Conservation (phyloP, 495 filamentous ascomycete genomes). For the Xanthoparmelia taractica region DNA sequence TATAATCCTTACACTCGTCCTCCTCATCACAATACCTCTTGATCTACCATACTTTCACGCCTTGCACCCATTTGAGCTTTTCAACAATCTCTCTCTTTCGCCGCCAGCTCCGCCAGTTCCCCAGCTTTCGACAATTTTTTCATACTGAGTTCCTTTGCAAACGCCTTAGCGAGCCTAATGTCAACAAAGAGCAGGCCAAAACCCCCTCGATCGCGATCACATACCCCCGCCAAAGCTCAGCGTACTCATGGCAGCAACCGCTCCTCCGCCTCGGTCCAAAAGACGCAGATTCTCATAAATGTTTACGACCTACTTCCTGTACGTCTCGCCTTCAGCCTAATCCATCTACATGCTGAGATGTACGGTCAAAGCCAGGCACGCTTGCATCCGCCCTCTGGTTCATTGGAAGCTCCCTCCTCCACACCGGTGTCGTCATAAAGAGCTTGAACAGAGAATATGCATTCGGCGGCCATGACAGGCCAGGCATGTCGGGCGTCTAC, state of each 20-base stretch:
- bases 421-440: conserved; percentile 67
- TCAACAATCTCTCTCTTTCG: background rate
- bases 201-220: background rate
- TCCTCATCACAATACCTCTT: background rate
- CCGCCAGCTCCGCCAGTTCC: background rate
- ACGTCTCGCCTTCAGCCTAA: conserved; percentile 25
- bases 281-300: conserved; percentile 68
- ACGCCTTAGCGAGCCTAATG: conserved; percentile 3
- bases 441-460: conserved; percentile 63
- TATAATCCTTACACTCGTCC: background rate
- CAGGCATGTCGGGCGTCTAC: conserved; percentile 65
- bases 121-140: background rate
- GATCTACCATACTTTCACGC: background rate
- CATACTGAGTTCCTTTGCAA: background rate
- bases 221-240: background rate
- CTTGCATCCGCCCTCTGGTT: conserved; percentile 64
- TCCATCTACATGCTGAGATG: conserved; percentile 4
- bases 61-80: background rate
- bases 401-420: conserved; percentile 62
- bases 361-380: conserved; percentile 48
- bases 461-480: conserved; percentile 68
- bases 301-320: conserved; percentile 73
- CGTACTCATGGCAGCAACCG: conserved; percentile 32
- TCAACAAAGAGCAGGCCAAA: conserved; percentile 1
- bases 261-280: conserved; percentile 52